A percentile compares a stretch with the other conserved stretches of the same genome.
These are phyloP conservation scores for Persicaria maculosa DNA, from an alignment of 148 eudicot species.

Conservation along the genomic window DNA sequence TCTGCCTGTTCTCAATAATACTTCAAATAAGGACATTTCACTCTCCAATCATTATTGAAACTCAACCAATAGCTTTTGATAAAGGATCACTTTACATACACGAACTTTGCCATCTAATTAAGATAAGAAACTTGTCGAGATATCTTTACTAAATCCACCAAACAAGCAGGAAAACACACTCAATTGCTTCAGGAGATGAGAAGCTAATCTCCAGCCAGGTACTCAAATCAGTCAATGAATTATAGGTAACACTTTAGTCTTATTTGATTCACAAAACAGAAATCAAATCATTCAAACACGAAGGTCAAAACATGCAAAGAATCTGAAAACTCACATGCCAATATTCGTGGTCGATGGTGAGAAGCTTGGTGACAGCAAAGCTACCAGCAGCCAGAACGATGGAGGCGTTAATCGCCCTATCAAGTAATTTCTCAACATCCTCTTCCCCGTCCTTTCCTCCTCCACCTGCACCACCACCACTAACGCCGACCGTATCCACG, in stretches of 20 bases:
- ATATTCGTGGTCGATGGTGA: slow-evolving; percentile 85
- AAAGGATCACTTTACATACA: not conserved
- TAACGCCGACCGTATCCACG: slow-evolving; percentile 15
- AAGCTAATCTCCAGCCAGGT: not conserved
- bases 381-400: slow-evolving; percentile 83
- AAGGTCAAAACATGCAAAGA: not conserved
- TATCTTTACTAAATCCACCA: no score
- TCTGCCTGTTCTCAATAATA: not conserved
- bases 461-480: slow-evolving; percentile 17
- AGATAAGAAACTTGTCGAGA: not conserved
- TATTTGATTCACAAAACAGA: not conserved
- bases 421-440: slow-evolving; percentile 39
- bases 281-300: not conserved
- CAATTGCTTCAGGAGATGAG: not conserved
- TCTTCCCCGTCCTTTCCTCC: slow-evolving; percentile 26
- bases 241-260: not conserved
- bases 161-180: not conserved
- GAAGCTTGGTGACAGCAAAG: slow-evolving; percentile 79
- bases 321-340: slow-evolving; percentile 72
- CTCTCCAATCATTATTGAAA: not conserved
- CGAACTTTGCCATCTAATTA: not conserved
- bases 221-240: not conserved
- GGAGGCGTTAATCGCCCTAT: slow-evolving; percentile 77
- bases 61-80: not conserved
- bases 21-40: no score